Conservation (phyloP, 257 asterid species). For the Plantago elongata region DNA sequence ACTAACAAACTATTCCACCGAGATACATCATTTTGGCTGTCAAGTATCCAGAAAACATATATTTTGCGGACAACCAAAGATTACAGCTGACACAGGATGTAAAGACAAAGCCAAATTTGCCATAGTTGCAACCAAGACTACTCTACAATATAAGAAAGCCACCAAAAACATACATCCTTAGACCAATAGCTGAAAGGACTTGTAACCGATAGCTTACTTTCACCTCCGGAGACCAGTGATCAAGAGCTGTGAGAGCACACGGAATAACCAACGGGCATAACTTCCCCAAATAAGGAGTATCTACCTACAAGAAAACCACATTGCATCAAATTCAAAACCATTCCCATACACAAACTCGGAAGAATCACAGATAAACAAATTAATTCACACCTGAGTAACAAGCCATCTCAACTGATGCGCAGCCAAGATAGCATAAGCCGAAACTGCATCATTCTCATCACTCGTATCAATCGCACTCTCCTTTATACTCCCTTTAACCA, state of each 20-base stretch:
- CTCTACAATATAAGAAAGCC: not conserved
- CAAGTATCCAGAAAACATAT: no score
- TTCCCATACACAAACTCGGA: not conserved
- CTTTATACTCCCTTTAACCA: conserved; percentile 54
- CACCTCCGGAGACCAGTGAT: conserved; percentile 97
- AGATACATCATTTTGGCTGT: no score
- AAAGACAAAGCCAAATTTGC: no score
- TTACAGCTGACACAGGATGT: no score
- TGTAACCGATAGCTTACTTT: conserved; percentile 43
- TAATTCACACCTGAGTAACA: conserved; percentile 52
- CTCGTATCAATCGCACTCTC: conserved; percentile 68
- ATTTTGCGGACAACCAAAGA: no score
- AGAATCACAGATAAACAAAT: conserved; percentile 3
- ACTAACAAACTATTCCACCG: no score
- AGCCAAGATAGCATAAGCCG: conserved; percentile 73
- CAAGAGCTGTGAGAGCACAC: conserved; percentile 80
- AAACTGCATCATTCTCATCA: conserved; percentile 51
- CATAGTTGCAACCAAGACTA: no score
- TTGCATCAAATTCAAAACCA: conserved; percentile 13
- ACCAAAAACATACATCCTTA: not conserved
- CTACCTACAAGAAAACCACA: conserved; percentile 42
- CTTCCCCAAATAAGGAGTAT: conserved; percentile 64
- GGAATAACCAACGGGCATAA: conserved; percentile 77
- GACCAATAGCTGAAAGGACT: not conserved
- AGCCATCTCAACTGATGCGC: conserved; percentile 86